phyloP scores from a whole-genome alignment of 2,329 filamentous ascomycete genomes.

The Emydomyces testavorans region DNA sequence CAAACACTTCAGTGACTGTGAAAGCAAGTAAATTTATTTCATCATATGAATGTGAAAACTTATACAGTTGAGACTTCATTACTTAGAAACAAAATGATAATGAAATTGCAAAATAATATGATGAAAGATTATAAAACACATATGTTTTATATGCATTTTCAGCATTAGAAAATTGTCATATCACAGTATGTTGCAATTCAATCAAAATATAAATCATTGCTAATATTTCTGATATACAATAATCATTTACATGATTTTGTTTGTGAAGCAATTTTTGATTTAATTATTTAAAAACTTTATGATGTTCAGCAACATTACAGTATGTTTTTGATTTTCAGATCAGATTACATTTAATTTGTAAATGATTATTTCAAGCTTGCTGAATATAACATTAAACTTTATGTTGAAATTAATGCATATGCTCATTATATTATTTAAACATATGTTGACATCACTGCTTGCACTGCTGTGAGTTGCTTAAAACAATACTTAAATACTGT shows the following conservation, averaged over 20 bases:
- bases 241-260: neutral
- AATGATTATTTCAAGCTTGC: neutral
- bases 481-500: neutral
- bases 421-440: neutral
- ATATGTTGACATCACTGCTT: neutral
- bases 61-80: no score
- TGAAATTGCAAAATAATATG: neutral
- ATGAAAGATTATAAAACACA: neutral
- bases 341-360: neutral
- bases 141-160: neutral
- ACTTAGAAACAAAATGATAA: neutral
- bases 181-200: neutral
- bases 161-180: neutral
- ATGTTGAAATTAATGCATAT: neutral
- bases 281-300: neutral
- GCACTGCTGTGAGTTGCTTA: neutral
- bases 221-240: neutral
- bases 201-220: neutral
- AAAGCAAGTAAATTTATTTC: no score
- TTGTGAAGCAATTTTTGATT: neutral
- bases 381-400: neutral
- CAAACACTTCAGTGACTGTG: no score
- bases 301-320: neutral
- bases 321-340: neutral
- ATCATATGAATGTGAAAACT: no score